Evolutionary conservation across 345 rosid genomes (phyloP).

Genomic region (Chamaenerion angustifolium): DNA sequence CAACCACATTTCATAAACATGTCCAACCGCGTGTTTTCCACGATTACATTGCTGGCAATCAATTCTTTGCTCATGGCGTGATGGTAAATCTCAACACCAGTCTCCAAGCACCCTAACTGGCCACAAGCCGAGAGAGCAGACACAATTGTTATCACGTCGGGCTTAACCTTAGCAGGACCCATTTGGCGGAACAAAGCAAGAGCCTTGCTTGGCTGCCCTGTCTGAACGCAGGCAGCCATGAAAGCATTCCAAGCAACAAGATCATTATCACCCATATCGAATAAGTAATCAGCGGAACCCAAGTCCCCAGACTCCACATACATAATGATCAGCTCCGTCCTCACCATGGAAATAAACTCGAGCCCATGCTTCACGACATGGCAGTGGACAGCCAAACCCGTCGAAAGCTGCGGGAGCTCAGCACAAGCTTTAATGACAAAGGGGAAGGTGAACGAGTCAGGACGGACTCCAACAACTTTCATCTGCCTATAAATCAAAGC

Average conservation of each 20-base stretch:
- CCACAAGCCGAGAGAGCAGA: slow-evolving; percentile 37
- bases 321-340: slow-evolving; percentile 36
- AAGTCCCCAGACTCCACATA: slow-evolving; percentile 27
- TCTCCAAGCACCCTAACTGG: slow-evolving; percentile 32
- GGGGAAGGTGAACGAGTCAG: slow-evolving; percentile 37
- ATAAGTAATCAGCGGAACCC: slow-evolving; percentile 26
- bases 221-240: slow-evolving; percentile 26
- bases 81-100: slow-evolving; percentile 21
- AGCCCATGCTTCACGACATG: slow-evolving; percentile 27
- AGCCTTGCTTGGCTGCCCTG: slow-evolving; percentile 22
- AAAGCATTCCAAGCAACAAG: slow-evolving; percentile 44
- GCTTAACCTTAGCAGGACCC: slow-evolving; percentile 16
- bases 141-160: slow-evolving; percentile 28
- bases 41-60: slow-evolving; percentile 21
- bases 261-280: slow-evolving; percentile 38
- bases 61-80: slow-evolving; percentile 11
- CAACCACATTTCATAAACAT: slow-evolving; percentile 38
- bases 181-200: slow-evolving; percentile 21
- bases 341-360: slow-evolving; percentile 24
- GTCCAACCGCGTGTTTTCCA: slow-evolving; percentile 33
- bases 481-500: slow-evolving; percentile 19
- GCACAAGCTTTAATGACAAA: slow-evolving; percentile 33
- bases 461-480: slow-evolving; percentile 17
- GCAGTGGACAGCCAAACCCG: slow-evolving; percentile 21
- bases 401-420: slow-evolving; percentile 9